Percentiles rank a stretch among this genome's conserved stretches.
Conservation (phyloP, 2,329 filamentous ascomycete species). For the Pseudocercospora macadamiae region DNA sequence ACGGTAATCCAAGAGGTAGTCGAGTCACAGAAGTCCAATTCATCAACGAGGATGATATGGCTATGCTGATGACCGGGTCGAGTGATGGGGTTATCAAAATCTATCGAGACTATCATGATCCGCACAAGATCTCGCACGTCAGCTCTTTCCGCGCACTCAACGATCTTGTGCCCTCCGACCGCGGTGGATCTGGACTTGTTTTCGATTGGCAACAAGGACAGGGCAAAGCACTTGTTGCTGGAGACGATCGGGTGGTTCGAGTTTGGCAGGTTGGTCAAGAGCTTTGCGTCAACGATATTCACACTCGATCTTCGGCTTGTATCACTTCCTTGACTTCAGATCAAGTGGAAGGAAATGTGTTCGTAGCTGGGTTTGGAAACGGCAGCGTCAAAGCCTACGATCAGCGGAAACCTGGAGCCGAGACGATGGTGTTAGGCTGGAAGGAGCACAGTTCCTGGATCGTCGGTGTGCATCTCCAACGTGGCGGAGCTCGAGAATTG, state of each 20-base stretch:
- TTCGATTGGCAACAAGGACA: conserved; percentile 99
- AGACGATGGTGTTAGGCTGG: conserved; percentile 95
- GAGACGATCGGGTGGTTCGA: conserved; percentile 91
- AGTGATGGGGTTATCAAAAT: conserved; percentile 93
- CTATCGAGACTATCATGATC: conserved; percentile 86
- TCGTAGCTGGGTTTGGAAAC: conserved; percentile 94
- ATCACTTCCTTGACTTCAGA: conserved; percentile 96
- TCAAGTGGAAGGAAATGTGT: conserved; percentile 95
- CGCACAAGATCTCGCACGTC: conserved; percentile 77
- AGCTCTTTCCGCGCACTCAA: conserved; percentile 90
- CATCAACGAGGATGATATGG: conserved; percentile 98
- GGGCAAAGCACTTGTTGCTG: conserved; percentile 90
- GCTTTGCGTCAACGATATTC: conserved; percentile 89
- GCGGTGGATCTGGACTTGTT: conserved; percentile 87
- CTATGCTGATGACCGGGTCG: conserved; percentile 89
- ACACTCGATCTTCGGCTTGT: conserved; percentile 89
- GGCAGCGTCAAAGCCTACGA: conserved; percentile 94
- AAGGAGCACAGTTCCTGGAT: conserved; percentile 96
- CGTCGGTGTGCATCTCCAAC: conserved; percentile 94
- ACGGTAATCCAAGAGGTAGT: conserved; percentile 88
- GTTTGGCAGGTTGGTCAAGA: conserved; percentile 96
- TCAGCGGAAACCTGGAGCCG: conserved; percentile 79
- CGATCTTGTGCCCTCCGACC: conserved; percentile 87
- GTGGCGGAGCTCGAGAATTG: conserved; percentile 88
- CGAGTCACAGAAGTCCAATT: conserved; percentile 94